phyloP scores from a whole-genome alignment of 192 early-diverging fungal species.

The Piromyces sp. region DNA sequence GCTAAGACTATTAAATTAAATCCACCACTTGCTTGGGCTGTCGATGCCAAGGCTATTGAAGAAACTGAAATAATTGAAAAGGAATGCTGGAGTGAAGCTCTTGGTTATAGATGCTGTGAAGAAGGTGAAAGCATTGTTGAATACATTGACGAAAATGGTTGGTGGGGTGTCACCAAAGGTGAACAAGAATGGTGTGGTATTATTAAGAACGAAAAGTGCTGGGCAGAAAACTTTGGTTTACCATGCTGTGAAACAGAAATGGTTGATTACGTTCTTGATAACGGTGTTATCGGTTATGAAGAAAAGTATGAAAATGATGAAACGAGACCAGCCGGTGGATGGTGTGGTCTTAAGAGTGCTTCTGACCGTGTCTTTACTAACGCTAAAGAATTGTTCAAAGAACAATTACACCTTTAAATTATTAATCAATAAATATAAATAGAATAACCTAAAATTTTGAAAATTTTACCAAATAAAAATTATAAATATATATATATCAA shows the following conservation, averaged over 20 bases:
- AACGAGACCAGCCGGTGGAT: background rate
- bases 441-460: too few species aligned
- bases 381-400: background rate
- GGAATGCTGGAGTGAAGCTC: background rate
- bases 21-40: background rate
- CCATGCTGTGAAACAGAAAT: background rate
- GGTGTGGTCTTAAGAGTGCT: background rate
- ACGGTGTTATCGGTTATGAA: background rate
- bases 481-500: too few species aligned
- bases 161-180: background rate
- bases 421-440: background rate
- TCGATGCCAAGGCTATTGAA: background rate
- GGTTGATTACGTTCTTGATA: background rate
- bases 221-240: background rate
- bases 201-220: background rate
- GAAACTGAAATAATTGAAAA: background rate
- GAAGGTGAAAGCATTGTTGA: background rate
- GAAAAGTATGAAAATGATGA: background rate
- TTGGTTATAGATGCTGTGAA: background rate
- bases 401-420: background rate
- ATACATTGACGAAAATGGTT: background rate
- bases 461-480: too few species aligned
- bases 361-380: background rate
- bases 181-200: background rate
- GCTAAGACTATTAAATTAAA: background rate